Evolutionary conservation across 2,329 filamentous ascomycete genomes (phyloP).

Genomic region (Passalora sequoiae): DNA sequence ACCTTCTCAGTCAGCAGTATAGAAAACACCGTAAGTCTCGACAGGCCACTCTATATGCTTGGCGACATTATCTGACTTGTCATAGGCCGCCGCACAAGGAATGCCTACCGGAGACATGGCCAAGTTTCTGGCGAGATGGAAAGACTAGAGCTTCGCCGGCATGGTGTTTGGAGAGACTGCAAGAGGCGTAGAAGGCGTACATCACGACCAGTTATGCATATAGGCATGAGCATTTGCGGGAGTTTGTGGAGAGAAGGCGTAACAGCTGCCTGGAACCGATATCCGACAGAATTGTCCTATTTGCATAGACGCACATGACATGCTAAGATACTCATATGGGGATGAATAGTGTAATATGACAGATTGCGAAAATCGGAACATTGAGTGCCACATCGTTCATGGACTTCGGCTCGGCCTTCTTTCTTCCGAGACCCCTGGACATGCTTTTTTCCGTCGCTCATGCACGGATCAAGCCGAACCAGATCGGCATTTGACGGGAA

Average conservation of each 20-base stretch:
- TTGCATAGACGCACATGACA: conserved; percentile 2
- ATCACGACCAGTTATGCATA: background rate
- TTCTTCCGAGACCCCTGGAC: too few relatives aligned
- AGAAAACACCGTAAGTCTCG: conserved; percentile 53
- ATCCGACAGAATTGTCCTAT: background rate
- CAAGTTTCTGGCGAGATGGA: conserved; percentile 55
- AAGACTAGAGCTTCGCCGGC: conserved; percentile 42
- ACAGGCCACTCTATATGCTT: too few relatives aligned
- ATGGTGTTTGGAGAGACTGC: background rate
- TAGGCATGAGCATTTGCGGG: background rate
- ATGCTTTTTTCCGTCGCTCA: too few relatives aligned
- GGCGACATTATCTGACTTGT: too few relatives aligned
- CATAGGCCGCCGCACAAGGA: conserved; percentile 51
- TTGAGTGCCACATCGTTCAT: too few relatives aligned
- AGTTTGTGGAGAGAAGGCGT: background rate
- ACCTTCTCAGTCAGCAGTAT: conserved; percentile 50
- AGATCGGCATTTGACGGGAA: too few relatives aligned
- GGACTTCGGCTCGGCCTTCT: too few relatives aligned
- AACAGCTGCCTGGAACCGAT: background rate
- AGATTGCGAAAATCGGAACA: too few relatives aligned
- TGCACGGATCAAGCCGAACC: too few relatives aligned
- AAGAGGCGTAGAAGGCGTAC: background rate
- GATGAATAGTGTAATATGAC: too few relatives aligned
- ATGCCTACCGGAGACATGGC: conserved; percentile 51
- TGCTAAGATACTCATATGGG: conserved; percentile 1